Conservation (phyloP, 805 yeast genomes). For the Ogataea paradorogensis region DNA sequence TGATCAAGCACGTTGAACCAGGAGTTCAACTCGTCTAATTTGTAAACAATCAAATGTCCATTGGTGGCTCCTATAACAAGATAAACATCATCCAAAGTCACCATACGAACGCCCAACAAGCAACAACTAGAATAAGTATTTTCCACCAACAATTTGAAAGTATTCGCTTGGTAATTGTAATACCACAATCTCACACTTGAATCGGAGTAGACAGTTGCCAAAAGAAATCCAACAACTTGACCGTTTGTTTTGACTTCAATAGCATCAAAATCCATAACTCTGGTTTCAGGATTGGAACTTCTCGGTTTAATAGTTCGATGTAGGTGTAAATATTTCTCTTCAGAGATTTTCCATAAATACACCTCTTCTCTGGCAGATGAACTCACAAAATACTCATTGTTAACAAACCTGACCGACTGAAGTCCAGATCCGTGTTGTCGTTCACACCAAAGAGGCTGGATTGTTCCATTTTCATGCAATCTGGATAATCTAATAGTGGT, state of each 20-base stretch:
- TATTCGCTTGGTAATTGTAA: constrained; percentile 37
- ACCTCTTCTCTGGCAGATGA: constrained; percentile 90
- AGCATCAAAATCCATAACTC: constrained; percentile 83
- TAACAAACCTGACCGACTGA: constrained; percentile 67
- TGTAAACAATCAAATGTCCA: constrained; percentile 70
- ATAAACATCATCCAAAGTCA: constrained; percentile 27
- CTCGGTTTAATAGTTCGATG: constrained; percentile 53
- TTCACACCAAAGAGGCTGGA: constrained; percentile 55
- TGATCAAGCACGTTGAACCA: constrained; percentile 10
- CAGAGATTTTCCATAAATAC: constrained; percentile 65
- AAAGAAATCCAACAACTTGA: constrained; percentile 40
- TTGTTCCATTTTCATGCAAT: constrained; percentile 38
- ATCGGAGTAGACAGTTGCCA: constrained; percentile 81
- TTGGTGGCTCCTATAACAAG: constrained; percentile 74
- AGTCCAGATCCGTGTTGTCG: constrained; percentile 87
- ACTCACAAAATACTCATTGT: constrained; percentile 44
- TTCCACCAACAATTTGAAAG: constrained; percentile 42
- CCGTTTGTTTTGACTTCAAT: constrained; percentile 32
- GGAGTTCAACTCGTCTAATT: constrained; percentile 34
- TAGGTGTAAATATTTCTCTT: constrained; percentile 40
- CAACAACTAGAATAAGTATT: constrained; percentile 74
- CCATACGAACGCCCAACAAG: constrained; percentile 57
- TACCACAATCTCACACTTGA: constrained; percentile 70
- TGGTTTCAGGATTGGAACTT: constrained; percentile 67
- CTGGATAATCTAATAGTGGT: constrained; percentile 65